Base-by-base conservation (phyloP, 306 rosid genomes). In the Comarum palustre region DNA sequence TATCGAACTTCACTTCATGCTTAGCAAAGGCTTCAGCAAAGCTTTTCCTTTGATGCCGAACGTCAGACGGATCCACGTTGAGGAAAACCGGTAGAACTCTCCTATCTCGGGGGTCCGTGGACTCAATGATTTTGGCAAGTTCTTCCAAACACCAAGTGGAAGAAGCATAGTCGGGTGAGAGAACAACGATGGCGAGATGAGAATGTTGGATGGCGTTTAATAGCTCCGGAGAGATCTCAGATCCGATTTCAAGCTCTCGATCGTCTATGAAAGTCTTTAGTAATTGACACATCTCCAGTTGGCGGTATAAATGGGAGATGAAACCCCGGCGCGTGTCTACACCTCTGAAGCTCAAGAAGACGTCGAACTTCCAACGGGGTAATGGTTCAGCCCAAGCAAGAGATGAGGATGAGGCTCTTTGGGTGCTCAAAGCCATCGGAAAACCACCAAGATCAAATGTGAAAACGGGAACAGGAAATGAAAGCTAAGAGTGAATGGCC, bases 281-380 rank as follows among this genome's bases (percentile, higher is more conserved):
- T 3, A 27, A 7, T 39, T 64, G 47, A 0, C 14, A 4, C 24
- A 5, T 1, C 55, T 19, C 2, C 3, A 64, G 6, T 64, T 64
- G 32, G 10, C 2, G 10, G 50, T 38, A 11, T 20, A 64, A 41
- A 39, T 64, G 50, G 24, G 66, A 61, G 34, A 16, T 32, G 34
- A 61, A 61, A 32, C 66, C 66, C 43, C 38, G 3, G 13, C 43
- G 66, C 13, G 66, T 61, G 42, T 61, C 66, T 17, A 6, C 14
- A 32, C 66, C 66, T 10, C 66, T 61, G 43, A 32, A 61, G 8
- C 66, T 61, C 66, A 61, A 61, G 36, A 61, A 61, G 22, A 61
- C 66, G 15, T 61, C 14, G 45, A 6, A 19, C 5, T 61, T 61
- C 42, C 43, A 32, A 4, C 14, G n/a, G n/a, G n/a, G n/a, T n/a